These are phyloP conservation scores for Anthoceros angustus DNA, from an alignment of 225 moss, liverwort and hornwort genomes.

Conservation along the genomic window DNA sequence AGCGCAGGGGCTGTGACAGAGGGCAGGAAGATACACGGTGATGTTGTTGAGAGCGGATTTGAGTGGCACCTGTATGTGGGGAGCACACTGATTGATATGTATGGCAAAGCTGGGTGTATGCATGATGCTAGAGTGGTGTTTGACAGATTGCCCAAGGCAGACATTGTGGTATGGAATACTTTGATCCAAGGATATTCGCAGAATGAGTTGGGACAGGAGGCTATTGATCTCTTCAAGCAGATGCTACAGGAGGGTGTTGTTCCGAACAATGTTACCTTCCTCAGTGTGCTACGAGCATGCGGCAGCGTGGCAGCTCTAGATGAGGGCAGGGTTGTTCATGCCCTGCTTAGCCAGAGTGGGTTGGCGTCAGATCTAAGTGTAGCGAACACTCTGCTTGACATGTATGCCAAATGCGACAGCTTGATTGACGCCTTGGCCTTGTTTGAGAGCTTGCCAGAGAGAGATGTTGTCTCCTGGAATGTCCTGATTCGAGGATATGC, in stretches of 20 bases:
- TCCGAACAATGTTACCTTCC: not conserved
- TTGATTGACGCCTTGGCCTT: not conserved
- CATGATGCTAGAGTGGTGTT: not conserved
- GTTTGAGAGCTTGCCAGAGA: not conserved
- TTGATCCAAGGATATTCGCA: not conserved
- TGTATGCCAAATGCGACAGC: not conserved
- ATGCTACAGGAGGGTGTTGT: not conserved
- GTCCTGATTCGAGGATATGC: not conserved
- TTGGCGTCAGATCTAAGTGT: not conserved
- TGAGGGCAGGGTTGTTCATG: not conserved
- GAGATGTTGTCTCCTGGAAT: not conserved
- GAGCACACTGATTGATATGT: not conserved
- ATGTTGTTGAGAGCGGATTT: not conserved
- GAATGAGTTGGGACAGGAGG: not conserved
- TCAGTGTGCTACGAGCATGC: constrained; percentile 2
- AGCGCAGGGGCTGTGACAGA: not conserved
- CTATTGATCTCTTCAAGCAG: not conserved
- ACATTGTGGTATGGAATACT: not conserved
- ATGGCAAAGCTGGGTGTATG: not conserved
- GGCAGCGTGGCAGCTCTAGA: not conserved
- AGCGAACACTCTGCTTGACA: not conserved
- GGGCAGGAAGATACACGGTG: not conserved
- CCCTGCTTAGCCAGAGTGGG: not conserved
- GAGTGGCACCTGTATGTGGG: not conserved
- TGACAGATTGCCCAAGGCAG: not conserved